Evolutionary conservation across 768 basidiomycete species (phyloP).

Genomic region (Scleroderma bovista): DNA sequence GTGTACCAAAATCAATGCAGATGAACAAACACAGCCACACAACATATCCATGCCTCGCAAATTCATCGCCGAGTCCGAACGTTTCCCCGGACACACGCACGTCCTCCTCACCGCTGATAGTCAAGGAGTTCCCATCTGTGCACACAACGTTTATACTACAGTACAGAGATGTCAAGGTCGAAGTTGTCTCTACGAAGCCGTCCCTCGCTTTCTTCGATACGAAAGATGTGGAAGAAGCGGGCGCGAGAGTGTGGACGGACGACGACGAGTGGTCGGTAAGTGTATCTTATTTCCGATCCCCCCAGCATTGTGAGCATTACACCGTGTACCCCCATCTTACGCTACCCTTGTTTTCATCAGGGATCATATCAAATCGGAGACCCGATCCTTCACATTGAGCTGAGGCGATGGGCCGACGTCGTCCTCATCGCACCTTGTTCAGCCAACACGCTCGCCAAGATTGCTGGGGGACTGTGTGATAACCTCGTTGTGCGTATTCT

Average conservation of each 20-base stretch:
- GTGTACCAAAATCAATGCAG: no score
- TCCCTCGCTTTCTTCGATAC: conserved; percentile 74
- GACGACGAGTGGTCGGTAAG: conserved; percentile 90
- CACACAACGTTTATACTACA: conserved; percentile 26
- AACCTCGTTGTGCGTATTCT: conserved; percentile 62
- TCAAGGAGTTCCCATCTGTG: conserved; percentile 49
- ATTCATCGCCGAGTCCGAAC: conserved; percentile 26
- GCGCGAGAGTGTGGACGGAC: conserved; percentile 78
- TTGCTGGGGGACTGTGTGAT: conserved; percentile 84
- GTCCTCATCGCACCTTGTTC: conserved; percentile 95
- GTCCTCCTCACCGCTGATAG: conserved; percentile 84
- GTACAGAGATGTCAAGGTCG: conserved; percentile 71
- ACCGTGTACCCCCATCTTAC: no score
- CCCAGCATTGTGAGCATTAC: no score
- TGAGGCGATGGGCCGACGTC: conserved; percentile 90
- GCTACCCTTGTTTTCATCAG: conserved; percentile 34
- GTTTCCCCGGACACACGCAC: conserved; percentile 34
- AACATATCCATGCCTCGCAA: no score
- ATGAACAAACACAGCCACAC: no score
- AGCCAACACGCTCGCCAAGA: conserved; percentile 94
- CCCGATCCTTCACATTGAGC: conserved; percentile 94
- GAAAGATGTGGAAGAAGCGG: conserved; percentile 42
- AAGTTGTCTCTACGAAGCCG: conserved; percentile 77
- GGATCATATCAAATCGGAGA: conserved; percentile 73
- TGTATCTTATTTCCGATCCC: not conserved